Percentiles rank a stretch among this genome's conserved stretches.
Evolutionary conservation across 371 early-diverging fungal species (phyloP).

Genomic region (Mortierella sp.): DNA sequence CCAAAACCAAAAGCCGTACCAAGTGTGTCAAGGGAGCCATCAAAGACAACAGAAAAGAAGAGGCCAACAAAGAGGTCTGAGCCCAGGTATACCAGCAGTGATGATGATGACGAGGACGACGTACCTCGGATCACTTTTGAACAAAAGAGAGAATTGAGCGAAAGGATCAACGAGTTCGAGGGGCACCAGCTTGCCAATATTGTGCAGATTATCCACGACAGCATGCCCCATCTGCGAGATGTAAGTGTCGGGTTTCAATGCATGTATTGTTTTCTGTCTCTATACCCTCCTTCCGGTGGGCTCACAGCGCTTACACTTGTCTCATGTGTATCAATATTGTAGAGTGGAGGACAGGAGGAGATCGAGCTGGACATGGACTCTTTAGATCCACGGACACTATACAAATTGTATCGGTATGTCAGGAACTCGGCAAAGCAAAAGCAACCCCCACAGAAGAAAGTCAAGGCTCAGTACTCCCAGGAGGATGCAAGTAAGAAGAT

Average conservation of each 20-base stretch:
- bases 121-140: conserved; percentile 78
- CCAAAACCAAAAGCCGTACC: conserved; percentile 21
- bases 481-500: conserved; percentile 66
- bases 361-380: conserved; percentile 96
- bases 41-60: conserved; percentile 27
- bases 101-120: conserved; percentile 36
- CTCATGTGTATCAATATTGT: neutral
- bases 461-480: conserved; percentile 61
- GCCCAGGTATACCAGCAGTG: conserved; percentile 36
- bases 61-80: conserved; percentile 30
- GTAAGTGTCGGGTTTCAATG: conserved; percentile 50
- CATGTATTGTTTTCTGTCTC: neutral
- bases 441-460: conserved; percentile 49
- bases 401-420: conserved; percentile 88
- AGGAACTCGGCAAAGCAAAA: conserved; percentile 53
- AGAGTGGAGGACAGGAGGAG: conserved; percentile 81
- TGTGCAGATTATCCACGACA: conserved; percentile 86
- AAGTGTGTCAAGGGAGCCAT: conserved; percentile 17
- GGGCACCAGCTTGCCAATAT: conserved; percentile 84
- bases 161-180: conserved; percentile 80
- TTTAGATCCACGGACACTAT: conserved; percentile 84
- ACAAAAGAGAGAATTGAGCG: conserved; percentile 90
- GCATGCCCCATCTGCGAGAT: conserved; percentile 82
- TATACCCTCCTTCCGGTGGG: neutral
- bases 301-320: neutral